Evolutionary conservation across 257 asterid species (phyloP), one percentile per base, ranked within the genome.

Genomic region (Solanum phureja): DNA sequence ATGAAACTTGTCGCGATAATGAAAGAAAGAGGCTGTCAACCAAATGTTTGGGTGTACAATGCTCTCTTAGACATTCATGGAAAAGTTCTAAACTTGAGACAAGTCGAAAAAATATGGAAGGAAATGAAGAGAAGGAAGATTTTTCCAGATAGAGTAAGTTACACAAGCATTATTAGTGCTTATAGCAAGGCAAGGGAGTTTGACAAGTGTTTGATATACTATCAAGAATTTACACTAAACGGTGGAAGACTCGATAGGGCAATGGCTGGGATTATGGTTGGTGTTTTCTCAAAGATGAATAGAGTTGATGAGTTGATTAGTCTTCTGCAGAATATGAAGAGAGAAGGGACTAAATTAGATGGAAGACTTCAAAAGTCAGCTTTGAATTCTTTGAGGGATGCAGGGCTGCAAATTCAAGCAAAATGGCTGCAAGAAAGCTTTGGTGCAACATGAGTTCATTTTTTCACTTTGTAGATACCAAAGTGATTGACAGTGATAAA

Each of bases 1-100:
- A 89, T 88, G 91, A 92, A 88, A 87, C 98, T 97, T 2, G 95
- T 97, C 3, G 99, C 96, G 0, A 95, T 90, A 83, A 97, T 97
- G 99, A 97, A 97, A 86, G 92, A 88, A 89, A 90, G 92, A 24
- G 98, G 98, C 1, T 92, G 98, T 84, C 89, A 90, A 68, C 99
- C 99, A 3, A 97, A 97, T 34, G 96, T 95, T 64, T 97, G 99
- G 99, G 94, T 94, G 11, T 97, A 97, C 92, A 97, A 97, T 44
- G 86, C 99, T 11, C 92, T 97, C 11, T 86, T 97, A 34, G 98
- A 95, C 82, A 95, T 97, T 92, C 93, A 93, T 16, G 98, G 98
- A 6, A 93, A 88, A 88, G 94, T 90, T 12, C 42, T 91, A 52
- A 91, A 97, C 88, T 58, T 92, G 86, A 92, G 89, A 81, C 91